Evolutionary conservation across 805 yeast species (phyloP), one percentile per base, ranked within the genome.

Genomic region (Metschnikowia chrysomelidarum): DNA sequence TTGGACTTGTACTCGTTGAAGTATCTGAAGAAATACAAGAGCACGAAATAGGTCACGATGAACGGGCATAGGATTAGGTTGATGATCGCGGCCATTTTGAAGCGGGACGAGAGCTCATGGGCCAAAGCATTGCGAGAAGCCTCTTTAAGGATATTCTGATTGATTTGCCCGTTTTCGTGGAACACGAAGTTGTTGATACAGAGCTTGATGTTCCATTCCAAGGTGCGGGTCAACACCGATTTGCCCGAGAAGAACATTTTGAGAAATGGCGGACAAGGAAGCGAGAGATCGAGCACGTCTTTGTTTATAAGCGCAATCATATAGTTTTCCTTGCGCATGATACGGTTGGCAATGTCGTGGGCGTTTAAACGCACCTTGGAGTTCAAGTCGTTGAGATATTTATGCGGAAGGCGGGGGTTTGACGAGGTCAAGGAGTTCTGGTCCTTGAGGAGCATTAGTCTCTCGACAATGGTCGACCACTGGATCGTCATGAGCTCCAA

Each of bases 301-400:
- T 80, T 85, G 59, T 87, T 89, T 51, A 86, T 80, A 47, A 93
- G 61, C 1, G 97, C 96, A 54, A 93, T 87, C 71, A 88, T 72
- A 57, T 89, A 93, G 55, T 93, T 93, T 42, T 93, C 98, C 47
- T 81, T 86, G 41, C 99, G 70, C 98, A 93, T 89, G 38, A 93
- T 84, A 40, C 98, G 69, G 55, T 93, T 94, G 10, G 97, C 98
- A 33, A 93, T 86, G 51, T 83, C 93, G 57, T 89, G 96, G 4
- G 98, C 95, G 52, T 86, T 91, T 34, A 93, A 70, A 44, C 89
- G 69, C 33, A 78, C 76, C 51, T 83, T 84, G 1, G 88, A 78
- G 41, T 76, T 80, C 40, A 79, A 67, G 53, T 83, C 89, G 43
- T 60, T 63, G 33, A 55, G 42, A 40, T 51, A 56, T 32, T 59